Percentiles rank a stretch among this genome's conserved stretches.
These are phyloP conservation scores for Penicillium ochrochloron DNA, from an alignment of 495 filamentous ascomycete species.

Conservation along the genomic window DNA sequence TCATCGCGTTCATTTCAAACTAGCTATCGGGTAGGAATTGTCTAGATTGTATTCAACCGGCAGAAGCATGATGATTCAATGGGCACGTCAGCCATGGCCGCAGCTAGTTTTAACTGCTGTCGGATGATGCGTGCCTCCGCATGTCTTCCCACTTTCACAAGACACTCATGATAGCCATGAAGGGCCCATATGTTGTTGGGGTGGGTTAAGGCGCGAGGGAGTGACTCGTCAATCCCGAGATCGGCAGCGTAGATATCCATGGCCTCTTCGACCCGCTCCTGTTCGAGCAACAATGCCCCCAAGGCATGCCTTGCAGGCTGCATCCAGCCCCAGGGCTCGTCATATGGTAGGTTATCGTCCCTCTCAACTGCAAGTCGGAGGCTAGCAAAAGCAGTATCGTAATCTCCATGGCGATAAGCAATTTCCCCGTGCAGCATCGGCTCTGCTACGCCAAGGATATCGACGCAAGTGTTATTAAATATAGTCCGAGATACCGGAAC, in stretches of 20 bases:
- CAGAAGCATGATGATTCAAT: constrained; percentile 68
- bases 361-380: constrained; percentile 56
- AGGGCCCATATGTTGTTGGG: constrained; percentile 72
- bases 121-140: constrained; percentile 56
- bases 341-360: constrained; percentile 63
- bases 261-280: constrained; percentile 60
- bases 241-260: constrained; percentile 62
- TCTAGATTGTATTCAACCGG: constrained; percentile 32
- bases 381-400: constrained; percentile 57
- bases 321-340: constrained; percentile 77
- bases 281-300: constrained; percentile 66
- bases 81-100: constrained; percentile 61
- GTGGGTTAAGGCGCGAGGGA: constrained; percentile 63
- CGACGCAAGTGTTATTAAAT: constrained; percentile 66
- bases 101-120: constrained; percentile 51
- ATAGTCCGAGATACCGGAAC: constrained; percentile 60
- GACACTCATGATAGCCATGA: constrained; percentile 68
- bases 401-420: constrained; percentile 62
- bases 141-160: constrained; percentile 51
- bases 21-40: constrained; percentile 1
- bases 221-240: constrained; percentile 58
- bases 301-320: constrained; percentile 68
- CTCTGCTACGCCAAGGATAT: constrained; percentile 61
- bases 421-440: constrained; percentile 74
- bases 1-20: background rate